Percentiles rank a stretch among this genome's conserved stretches.
These are phyloP conservation scores for Lentinula novae-zelandiae DNA, from an alignment of 1,284 basidiomycete species.

Conservation along the genomic window DNA sequence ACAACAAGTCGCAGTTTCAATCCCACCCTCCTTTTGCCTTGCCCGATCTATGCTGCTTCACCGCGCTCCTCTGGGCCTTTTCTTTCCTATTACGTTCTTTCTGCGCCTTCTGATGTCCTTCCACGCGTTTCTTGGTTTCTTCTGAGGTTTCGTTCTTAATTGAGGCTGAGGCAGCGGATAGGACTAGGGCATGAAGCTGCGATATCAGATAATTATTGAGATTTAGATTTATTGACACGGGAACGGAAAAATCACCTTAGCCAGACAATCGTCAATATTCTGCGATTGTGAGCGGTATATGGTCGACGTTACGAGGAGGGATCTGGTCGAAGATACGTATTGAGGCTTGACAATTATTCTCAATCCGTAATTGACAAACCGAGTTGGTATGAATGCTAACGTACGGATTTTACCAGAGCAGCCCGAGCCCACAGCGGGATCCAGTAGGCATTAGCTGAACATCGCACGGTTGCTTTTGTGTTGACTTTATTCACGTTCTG, in stretches of 20 bases:
- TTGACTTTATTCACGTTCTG: slow-evolving; percentile 84
- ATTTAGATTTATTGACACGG: background rate
- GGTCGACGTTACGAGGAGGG: slow-evolving; percentile 64
- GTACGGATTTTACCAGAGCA: slow-evolving; percentile 48
- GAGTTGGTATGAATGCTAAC: slow-evolving; percentile 16
- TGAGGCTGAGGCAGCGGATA: slow-evolving; percentile 39
- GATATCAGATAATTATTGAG: background rate
- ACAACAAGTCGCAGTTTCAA: background rate
- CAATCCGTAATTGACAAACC: too few species aligned
- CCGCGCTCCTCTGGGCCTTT: slow-evolving; percentile 48
- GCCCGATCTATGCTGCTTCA: slow-evolving; percentile 25
- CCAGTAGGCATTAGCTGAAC: slow-evolving; percentile 53
- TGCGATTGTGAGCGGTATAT: slow-evolving; percentile 69
- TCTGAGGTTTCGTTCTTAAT: slow-evolving; percentile 54
- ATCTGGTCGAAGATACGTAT: slow-evolving; percentile 62
- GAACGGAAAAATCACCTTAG: slow-evolving; percentile 42
- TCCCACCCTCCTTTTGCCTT: slow-evolving; percentile 1
- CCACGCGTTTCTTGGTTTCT: slow-evolving; percentile 54
- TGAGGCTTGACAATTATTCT: slow-evolving; percentile 40
- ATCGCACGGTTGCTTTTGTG: slow-evolving; percentile 67
- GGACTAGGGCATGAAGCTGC: slow-evolving; percentile 54
- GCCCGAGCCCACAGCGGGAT: slow-evolving; percentile 65
- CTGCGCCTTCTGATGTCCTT: slow-evolving; percentile 38
- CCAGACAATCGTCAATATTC: slow-evolving; percentile 68
- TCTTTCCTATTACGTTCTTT: slow-evolving; percentile 42